Evolutionary conservation across 139 green algal species (phyloP).

Genomic region (Edaphochlamys debaryana): DNA sequence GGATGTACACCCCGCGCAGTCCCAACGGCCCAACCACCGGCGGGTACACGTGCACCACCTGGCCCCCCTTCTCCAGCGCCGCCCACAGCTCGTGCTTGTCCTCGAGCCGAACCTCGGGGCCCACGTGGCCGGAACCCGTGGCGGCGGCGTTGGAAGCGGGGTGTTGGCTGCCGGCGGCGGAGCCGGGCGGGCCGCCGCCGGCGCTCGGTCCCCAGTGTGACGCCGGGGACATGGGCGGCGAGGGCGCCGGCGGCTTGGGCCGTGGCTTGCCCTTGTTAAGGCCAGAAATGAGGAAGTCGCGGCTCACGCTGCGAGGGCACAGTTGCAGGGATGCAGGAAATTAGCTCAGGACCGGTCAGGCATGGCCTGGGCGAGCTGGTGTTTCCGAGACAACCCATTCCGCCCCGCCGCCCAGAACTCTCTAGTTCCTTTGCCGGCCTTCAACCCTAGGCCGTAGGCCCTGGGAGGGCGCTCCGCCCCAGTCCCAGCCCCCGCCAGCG

Average conservation of each 20-base stretch:
- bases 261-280: not conserved
- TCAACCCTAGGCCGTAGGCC: too few species aligned
- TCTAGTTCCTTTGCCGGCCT: too few species aligned
- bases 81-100: not conserved
- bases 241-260: not conserved
- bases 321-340: too few species aligned
- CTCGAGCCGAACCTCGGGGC: not conserved
- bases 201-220: too few species aligned
- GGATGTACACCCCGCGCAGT: slow-evolving; percentile 32
- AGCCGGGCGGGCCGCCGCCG: not conserved
- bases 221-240: too few species aligned
- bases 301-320: slow-evolving; percentile 12
- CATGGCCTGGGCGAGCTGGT: too few species aligned
- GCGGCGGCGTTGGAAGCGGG: not conserved
- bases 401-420: too few species aligned
- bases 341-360: too few species aligned
- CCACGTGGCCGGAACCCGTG: too few species aligned
- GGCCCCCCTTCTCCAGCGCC: slow-evolving; percentile 1
- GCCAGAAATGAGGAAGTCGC: slow-evolving; percentile 27
- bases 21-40: not conserved
- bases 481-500: too few species aligned
- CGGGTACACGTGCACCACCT: not conserved
- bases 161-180: not conserved
- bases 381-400: too few species aligned
- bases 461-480: too few species aligned